Percentiles rank a stretch among this genome's conserved stretches.
phyloP scores from a whole-genome alignment of 805 yeast genomes.

The Metschnikowia drakensbergensis region DNA sequence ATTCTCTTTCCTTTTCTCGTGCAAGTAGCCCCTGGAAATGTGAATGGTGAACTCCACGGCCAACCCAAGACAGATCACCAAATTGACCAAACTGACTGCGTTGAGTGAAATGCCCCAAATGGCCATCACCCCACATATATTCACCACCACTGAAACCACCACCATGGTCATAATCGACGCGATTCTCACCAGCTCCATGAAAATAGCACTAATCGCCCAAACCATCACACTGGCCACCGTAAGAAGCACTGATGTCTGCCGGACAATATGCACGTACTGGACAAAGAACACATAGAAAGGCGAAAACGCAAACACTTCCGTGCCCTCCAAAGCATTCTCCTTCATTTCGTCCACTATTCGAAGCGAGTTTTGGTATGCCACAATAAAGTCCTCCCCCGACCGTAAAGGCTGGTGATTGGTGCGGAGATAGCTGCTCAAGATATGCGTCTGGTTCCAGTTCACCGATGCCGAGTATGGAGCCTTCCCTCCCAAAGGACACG shows the following conservation, averaged over 20 bases:
- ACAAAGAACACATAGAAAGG: constrained; percentile 92
- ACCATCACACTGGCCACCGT: constrained; percentile 51
- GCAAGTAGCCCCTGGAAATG: constrained; percentile 72
- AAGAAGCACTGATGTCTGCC: constrained; percentile 54
- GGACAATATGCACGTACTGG: constrained; percentile 68
- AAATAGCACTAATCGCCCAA: constrained; percentile 47
- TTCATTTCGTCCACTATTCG: constrained; percentile 60
- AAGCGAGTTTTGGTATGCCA: constrained; percentile 69
- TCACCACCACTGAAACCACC: constrained; percentile 60
- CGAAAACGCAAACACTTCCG: constrained; percentile 81
- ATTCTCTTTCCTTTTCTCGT: constrained; percentile 22
- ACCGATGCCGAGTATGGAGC: constrained; percentile 73
- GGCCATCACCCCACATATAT: constrained; percentile 79
- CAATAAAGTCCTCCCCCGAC: constrained; percentile 80
- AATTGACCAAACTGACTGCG: constrained; percentile 85
- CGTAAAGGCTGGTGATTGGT: constrained; percentile 74
- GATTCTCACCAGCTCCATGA: constrained; percentile 65
- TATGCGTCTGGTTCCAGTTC: constrained; percentile 32
- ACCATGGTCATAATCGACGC: constrained; percentile 55
- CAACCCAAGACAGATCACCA: constrained; percentile 87
- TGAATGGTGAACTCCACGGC: constrained; percentile 94
- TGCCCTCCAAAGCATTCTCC: constrained; percentile 22
- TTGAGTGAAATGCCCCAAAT: constrained; percentile 73
- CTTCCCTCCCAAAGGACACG: constrained; percentile 93
- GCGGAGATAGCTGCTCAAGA: constrained; percentile 67